phyloP scores from a whole-genome alignment of 352 stramenopile genomes.

The Achlya hypogyna region DNA sequence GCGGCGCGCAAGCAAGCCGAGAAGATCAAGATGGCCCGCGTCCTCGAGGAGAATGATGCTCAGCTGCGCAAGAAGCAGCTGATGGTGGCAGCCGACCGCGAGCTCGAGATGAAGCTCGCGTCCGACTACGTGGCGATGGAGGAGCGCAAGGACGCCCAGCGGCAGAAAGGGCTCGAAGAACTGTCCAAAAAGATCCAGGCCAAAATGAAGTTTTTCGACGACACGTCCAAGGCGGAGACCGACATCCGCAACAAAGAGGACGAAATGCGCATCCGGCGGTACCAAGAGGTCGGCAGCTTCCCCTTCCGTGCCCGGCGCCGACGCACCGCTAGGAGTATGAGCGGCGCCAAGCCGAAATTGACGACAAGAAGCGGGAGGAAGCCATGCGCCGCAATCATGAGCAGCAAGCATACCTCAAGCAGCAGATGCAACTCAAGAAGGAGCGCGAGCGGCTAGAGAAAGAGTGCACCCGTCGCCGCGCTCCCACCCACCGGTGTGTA shows the following conservation, averaged over 20 bases:
- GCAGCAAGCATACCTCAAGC: slow-evolving; percentile 45
- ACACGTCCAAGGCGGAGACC: slow-evolving; percentile 60
- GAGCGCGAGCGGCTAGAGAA: slow-evolving; percentile 40
- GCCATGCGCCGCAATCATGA: slow-evolving; percentile 35
- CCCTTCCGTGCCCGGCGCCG: neutral
- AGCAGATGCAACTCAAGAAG: slow-evolving; percentile 69
- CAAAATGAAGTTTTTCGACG: slow-evolving; percentile 79
- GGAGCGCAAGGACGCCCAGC: slow-evolving; percentile 50
- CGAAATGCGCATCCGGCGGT: slow-evolving; percentile 45
- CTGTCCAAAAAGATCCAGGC: slow-evolving; percentile 65
- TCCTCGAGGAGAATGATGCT: slow-evolving; percentile 53
- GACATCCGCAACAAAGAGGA: slow-evolving; percentile 56
- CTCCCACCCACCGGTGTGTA: neutral
- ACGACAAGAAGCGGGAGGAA: slow-evolving; percentile 43
- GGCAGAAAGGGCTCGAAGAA: slow-evolving; percentile 54
- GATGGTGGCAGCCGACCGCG: slow-evolving; percentile 40
- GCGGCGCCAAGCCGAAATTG: slow-evolving; percentile 38
- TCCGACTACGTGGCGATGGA: slow-evolving; percentile 69
- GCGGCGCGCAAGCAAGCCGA: slow-evolving; percentile 40
- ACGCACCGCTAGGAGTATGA: slow-evolving; percentile 36
- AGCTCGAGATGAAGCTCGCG: slow-evolving; percentile 54
- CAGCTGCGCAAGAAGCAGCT: slow-evolving; percentile 52
- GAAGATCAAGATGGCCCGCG: slow-evolving; percentile 46
- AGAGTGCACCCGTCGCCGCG: neutral
- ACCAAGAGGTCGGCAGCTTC: slow-evolving; percentile 26